Evolutionary conservation across 1,284 basidiomycete species (phyloP).

Genomic region (Puccinia hordei): DNA sequence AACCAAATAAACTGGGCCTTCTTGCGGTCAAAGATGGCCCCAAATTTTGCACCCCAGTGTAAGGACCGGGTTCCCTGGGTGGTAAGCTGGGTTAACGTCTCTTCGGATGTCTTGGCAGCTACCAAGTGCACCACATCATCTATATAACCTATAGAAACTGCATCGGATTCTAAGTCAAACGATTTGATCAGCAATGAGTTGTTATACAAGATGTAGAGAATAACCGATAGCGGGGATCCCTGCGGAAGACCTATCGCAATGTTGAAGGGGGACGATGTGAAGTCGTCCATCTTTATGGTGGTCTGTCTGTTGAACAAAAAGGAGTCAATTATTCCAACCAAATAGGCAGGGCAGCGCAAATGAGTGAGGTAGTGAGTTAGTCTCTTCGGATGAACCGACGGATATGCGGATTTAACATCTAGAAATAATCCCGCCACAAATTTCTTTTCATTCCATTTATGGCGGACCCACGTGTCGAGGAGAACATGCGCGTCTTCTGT

Average conservation of each 20-base stretch:
- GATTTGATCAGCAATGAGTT: not conserved
- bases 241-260: too few relatives aligned
- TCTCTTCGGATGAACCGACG: not conserved
- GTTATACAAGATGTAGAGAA: slow-evolving; percentile 22
- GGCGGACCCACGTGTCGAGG: too few relatives aligned
- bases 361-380: not conserved
- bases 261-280: not conserved
- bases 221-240: slow-evolving; percentile 1
- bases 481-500: too few relatives aligned
- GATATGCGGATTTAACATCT: slow-evolving; percentile 18
- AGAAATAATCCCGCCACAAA: too few relatives aligned
- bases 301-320: slow-evolving; percentile 8
- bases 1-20: too few relatives aligned
- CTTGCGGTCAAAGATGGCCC: too few relatives aligned
- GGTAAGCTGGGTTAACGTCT: not conserved
- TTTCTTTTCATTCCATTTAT: too few relatives aligned
- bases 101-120: not conserved
- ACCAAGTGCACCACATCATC: too few relatives aligned
- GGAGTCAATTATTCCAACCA: not conserved
- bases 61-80: not conserved
- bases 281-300: not conserved
- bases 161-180: not conserved
- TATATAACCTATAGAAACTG: slow-evolving; percentile 21
- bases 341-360: not conserved
- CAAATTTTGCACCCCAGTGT: slow-evolving; percentile 8